These are phyloP conservation scores for Symbiodinium pilosum DNA, from an alignment of 73 alveolate species.

Conservation along the genomic window DNA sequence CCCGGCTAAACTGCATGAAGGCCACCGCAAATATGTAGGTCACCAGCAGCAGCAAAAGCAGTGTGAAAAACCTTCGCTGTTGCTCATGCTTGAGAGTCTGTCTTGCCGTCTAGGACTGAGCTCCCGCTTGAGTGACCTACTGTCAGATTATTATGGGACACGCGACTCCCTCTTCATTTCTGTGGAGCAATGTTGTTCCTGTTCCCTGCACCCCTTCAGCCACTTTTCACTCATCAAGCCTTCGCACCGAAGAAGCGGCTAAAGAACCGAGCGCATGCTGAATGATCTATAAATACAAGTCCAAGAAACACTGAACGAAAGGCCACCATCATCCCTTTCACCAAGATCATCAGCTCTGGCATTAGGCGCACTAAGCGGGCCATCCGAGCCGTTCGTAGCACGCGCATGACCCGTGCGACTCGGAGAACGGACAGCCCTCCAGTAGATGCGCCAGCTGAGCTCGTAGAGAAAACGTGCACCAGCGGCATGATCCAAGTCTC, in stretches of 20 bases:
- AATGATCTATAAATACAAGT: too few relatives aligned
- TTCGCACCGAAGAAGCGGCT: too few relatives aligned
- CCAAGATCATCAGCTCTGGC: slow-evolving; percentile 92
- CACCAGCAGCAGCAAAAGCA: slow-evolving; percentile 59
- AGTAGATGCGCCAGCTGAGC: slow-evolving; percentile 36
- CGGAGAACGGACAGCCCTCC: slow-evolving; percentile 42
- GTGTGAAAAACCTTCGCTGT: slow-evolving; percentile 91
- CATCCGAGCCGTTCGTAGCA: slow-evolving; percentile 92
- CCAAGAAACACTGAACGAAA: slow-evolving; percentile 48
- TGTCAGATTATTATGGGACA: too few relatives aligned
- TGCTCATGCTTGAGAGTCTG: too few relatives aligned
- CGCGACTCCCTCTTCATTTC: too few relatives aligned
- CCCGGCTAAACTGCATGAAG: slow-evolving; percentile 55
- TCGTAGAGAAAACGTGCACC: neutral
- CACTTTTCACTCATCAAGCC: too few relatives aligned
- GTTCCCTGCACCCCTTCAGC: too few relatives aligned
- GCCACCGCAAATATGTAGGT: slow-evolving; percentile 79
- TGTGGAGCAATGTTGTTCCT: too few relatives aligned
- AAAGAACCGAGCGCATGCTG: too few relatives aligned
- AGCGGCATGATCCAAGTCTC: slow-evolving; percentile 71
- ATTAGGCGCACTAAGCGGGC: slow-evolving; percentile 76
- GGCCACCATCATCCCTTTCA: slow-evolving; percentile 83
- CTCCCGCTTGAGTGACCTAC: too few relatives aligned
- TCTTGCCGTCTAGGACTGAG: too few relatives aligned
- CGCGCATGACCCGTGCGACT: slow-evolving; percentile 77